These are phyloP conservation scores for Alternaria triticina DNA, from an alignment of 2,329 filamentous ascomycete species.

Conservation along the genomic window DNA sequence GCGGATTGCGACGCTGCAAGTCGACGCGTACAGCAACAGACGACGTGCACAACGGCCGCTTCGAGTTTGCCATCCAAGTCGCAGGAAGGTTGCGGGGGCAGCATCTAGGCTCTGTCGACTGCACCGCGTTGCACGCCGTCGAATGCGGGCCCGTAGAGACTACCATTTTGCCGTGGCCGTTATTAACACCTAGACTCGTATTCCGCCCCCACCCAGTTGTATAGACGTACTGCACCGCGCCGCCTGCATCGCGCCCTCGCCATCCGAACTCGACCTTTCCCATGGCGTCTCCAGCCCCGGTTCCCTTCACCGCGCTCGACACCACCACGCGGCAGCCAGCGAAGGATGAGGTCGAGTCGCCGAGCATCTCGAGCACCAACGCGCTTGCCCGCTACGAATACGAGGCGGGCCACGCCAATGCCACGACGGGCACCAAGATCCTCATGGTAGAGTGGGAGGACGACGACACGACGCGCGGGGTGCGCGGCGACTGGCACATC, in stretches of 20 bases:
- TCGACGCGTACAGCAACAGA: conserved; percentile 18
- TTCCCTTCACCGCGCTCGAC: conserved; percentile 52
- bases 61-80: conserved; percentile 17
- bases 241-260: conserved; percentile 35
- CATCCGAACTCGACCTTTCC: conserved; percentile 27
- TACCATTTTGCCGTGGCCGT: conserved; percentile 39
- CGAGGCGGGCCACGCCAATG: conserved; percentile 73
- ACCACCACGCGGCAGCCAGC: conserved; percentile 40
- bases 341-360: conserved; percentile 54
- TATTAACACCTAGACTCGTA: conserved; percentile 39
- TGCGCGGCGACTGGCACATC: conserved; percentile 72
- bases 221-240: conserved; percentile 35
- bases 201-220: conserved; percentile 42
- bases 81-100: conserved; percentile 18
- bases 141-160: conserved; percentile 36
- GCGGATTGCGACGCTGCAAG: conserved; percentile 16
- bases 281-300: conserved; percentile 45
- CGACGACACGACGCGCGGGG: conserved; percentile 56
- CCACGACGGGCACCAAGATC: conserved; percentile 79
- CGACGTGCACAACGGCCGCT: conserved; percentile 16
- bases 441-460: conserved; percentile 93
- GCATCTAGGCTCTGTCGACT: conserved; percentile 21
- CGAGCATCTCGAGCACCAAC: conserved; percentile 57
- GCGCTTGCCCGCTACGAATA: conserved; percentile 89
- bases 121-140: conserved; percentile 31